These are phyloP conservation scores for Gossypium australe DNA, from an alignment of 345 rosid genomes.

Conservation along the genomic window DNA sequence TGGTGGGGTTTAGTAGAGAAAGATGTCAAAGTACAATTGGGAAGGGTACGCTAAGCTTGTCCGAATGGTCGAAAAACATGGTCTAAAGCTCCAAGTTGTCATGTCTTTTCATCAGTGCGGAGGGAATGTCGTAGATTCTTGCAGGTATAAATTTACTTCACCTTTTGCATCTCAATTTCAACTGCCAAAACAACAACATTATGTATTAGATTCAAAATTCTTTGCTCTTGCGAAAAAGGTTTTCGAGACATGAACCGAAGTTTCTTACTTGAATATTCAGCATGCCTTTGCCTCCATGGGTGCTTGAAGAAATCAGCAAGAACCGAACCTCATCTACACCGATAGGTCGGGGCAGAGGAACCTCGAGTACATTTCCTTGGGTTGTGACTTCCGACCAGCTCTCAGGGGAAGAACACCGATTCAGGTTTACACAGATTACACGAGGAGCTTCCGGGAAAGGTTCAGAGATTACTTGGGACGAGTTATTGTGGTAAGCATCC, in stretches of 20 bases:
- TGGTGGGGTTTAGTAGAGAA: constrained; percentile 99
- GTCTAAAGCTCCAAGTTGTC: constrained; percentile 82
- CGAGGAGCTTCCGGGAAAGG: constrained; percentile 83
- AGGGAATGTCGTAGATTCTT: constrained; percentile 95
- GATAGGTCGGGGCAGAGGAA: constrained; percentile 86
- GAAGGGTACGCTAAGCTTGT: constrained; percentile 90
- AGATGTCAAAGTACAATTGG: constrained; percentile 88
- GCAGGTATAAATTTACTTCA: constrained; percentile 51
- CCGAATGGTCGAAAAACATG: constrained; percentile 74
- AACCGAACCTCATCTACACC: constrained; percentile 87
- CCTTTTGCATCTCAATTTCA: background rate
- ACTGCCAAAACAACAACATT: background rate
- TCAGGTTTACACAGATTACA: constrained; percentile 82
- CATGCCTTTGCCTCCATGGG: constrained; percentile 95
- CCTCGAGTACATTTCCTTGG: constrained; percentile 85
- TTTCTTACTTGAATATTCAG: constrained; percentile 27
- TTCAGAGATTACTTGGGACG: constrained; percentile 62
- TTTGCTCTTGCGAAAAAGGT: no score
- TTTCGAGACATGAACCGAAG: background rate
- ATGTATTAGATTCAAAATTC: background rate
- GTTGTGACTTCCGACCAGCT: constrained; percentile 72
- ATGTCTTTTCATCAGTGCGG: constrained; percentile 99
- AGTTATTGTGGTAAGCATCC: constrained; percentile 62
- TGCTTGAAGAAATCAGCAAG: constrained; percentile 84
- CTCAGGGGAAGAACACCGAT: constrained; percentile 87